Percentiles rank a stretch among this genome's conserved stretches.
Conservation (phyloP, 1,139 yeast species). For the Geotrichum reessii region DNA sequence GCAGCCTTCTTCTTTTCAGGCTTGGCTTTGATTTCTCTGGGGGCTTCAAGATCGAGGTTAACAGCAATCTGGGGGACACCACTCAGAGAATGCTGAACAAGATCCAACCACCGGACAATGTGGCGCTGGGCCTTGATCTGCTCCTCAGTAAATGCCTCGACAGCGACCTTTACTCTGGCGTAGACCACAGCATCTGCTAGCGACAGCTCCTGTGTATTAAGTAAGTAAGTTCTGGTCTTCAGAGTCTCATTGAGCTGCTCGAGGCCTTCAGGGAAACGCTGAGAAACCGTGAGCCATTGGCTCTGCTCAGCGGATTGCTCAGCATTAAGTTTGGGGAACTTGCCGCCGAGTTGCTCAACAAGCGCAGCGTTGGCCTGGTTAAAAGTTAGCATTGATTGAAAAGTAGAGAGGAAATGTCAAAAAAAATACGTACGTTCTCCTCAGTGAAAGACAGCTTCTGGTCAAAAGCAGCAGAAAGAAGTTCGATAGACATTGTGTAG, state of each 20-base stretch:
- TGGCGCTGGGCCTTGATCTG: constrained; percentile 63
- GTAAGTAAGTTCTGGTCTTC: constrained; percentile 62
- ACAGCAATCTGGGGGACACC: constrained; percentile 53
- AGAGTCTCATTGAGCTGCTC: constrained; percentile 62
- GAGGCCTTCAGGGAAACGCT: constrained; percentile 51
- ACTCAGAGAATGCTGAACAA: constrained; percentile 56
- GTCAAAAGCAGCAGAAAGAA: constrained; percentile 27
- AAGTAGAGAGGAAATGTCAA: neutral
- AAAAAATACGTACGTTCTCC: constrained; percentile 18
- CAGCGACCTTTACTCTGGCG: constrained; percentile 55
- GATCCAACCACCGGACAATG: constrained; percentile 84
- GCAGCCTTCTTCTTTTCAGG: constrained; percentile 39
- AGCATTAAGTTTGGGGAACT: constrained; percentile 27
- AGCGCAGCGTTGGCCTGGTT: constrained; percentile 23
- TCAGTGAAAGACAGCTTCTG: constrained; percentile 26
- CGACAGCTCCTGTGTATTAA: constrained; percentile 57
- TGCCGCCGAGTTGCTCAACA: constrained; percentile 21
- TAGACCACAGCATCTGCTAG: constrained; percentile 65
- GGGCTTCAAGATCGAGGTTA: constrained; percentile 56
- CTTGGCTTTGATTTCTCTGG: constrained; percentile 62
- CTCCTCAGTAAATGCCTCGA: constrained; percentile 52
- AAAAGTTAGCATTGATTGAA: neutral
- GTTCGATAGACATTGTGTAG: constrained; percentile 24
- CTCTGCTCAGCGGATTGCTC: constrained; percentile 64
- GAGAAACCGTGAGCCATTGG: constrained; percentile 73